phyloP scores from a whole-genome alignment of 208 protist genomes.

The Crithidia brevicula region DNA sequence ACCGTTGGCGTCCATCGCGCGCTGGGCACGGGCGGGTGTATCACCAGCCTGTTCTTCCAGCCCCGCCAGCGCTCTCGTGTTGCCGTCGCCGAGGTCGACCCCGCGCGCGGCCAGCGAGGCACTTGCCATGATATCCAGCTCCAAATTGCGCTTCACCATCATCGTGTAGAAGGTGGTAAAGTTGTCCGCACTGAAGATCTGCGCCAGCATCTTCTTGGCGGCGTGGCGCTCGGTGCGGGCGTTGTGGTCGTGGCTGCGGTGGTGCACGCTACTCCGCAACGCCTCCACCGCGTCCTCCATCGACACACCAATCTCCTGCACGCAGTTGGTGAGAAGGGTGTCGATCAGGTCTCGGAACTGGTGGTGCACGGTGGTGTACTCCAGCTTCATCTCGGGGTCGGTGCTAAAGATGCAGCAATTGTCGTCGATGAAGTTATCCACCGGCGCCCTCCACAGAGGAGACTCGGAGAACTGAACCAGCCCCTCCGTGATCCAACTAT shows the following conservation, averaged over 20 bases:
- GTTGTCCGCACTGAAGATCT: slow-evolving; percentile 87
- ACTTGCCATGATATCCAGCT: slow-evolving; percentile 87
- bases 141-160: slow-evolving; percentile 92
- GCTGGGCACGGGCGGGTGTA: slow-evolving; percentile 14
- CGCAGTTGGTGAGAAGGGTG: slow-evolving; percentile 75
- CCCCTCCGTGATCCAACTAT: slow-evolving; percentile 80
- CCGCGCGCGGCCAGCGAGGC: slow-evolving; percentile 39
- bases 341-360: slow-evolving; percentile 87
- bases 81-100: slow-evolving; percentile 1
- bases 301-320: slow-evolving; percentile 80
- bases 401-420: slow-evolving; percentile 90
- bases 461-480: slow-evolving; percentile 87
- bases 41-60: background rate
- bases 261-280: slow-evolving; percentile 38
- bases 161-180: slow-evolving; percentile 89
- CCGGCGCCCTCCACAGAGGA: slow-evolving; percentile 81
- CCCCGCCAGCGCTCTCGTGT: background rate
- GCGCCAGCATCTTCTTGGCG: slow-evolving; percentile 58
- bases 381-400: slow-evolving; percentile 89
- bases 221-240: slow-evolving; percentile 28
- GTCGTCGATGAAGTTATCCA: slow-evolving; percentile 93
- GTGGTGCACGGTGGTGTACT: slow-evolving; percentile 86
- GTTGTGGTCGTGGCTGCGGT: slow-evolving; percentile 9
- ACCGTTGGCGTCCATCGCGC: slow-evolving; percentile 46
- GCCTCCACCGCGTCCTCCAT: slow-evolving; percentile 58